Base-by-base conservation (phyloP, 805 yeast species). In the Wickerhamomyces sydowiorum region DNA sequence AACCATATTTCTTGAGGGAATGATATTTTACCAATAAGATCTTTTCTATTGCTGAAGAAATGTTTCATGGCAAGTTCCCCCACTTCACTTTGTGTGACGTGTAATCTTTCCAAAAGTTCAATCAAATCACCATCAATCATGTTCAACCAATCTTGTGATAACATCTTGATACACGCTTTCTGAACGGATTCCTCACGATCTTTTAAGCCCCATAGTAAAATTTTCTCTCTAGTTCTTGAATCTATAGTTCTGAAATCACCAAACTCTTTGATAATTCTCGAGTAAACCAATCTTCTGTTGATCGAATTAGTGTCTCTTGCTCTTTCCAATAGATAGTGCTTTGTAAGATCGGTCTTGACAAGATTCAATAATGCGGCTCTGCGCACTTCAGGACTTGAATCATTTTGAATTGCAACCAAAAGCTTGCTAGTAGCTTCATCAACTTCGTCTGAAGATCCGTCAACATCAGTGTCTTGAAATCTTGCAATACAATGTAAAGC, bases 301-400 rank as follows among this genome's bases (percentile, higher is more conserved):
- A 76, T 67, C 1, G 82, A 62, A 56, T 85, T 86, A 3, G 69
- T 69, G 61, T 91, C 99, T 43, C 95, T 73, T 1, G 96, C 95
- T 44, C 97, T 73, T 55, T 83, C 93, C 28, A 89, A 64, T 2
- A 88, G 65, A 42, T 68, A 71, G 1, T 82, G 78, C 17, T 76
- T 65, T 0, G 89, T 82, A 1, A 53, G 49, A 4, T 62, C 52
- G 33, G 73, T 73, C 50, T 80, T 82, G 20, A 73, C 78, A 25
- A 91, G 59, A 56, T 88, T 86, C 35, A 83, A 65, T 53, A 89
- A 64, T 0, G 91, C 91, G 0, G 95, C 89, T 45, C 96, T 72
- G 50, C 98, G 73, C 1, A 90, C 96, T 47, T 93, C 98, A 0
- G 96, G 80, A 52, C 83, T 82, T 2, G 86, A 75, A 62, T 91